Evolutionary conservation across 345 rosid species (phyloP), one percentile per base, ranked within the genome.

Genomic region (Arabidopsis suecica): DNA sequence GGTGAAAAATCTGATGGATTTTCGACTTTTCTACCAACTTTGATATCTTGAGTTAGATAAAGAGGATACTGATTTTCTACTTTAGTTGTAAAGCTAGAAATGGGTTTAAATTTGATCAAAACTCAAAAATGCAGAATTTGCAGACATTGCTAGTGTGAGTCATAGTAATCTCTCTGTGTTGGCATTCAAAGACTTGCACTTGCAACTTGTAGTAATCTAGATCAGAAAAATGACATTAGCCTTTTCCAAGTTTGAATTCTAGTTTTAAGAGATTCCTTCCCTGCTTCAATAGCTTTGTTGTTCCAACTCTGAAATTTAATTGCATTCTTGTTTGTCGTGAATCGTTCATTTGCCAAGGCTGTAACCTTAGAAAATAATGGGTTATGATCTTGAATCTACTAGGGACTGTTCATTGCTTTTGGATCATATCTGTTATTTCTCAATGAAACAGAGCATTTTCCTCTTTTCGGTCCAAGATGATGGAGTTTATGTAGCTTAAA

Each of bases 141-240:
- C 60, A 2, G 5, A 10, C 18, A 51, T 36, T 4, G 60, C 8
- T 50, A 48, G 32, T 20, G 32, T 20, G 57, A 16, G 25, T 45
- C 38, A 10, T 64, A 12, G 55, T 64, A 16, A 28, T 64, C 10
- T 28, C 30, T 47, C 30, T 65, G 56, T 65, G 42, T 65, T 48
- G 70, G 7, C 45, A 20, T 6, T 65, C 33, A 49, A 49, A 33
- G 53, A 14, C 23, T 61, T 7, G 37, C 37, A 16, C 32, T 42
- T 32, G 33, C 30, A 18, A 18, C 5, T n/a, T 65, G 11, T 48
- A 18, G 47, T 66, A 34, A 5, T 66, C 12, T 22, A 50, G 32
- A 48, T 32, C 58, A 34, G 18, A 65, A 65, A 25, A 38, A 23
- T 38, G 63, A 16, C 14, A 9, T 8, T 69, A 28, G 11, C 6